Evolutionary conservation across 2,329 filamentous ascomycete species (phyloP), one percentile per base, ranked within the genome.

Genomic region (Furcasterigmium sp.): DNA sequence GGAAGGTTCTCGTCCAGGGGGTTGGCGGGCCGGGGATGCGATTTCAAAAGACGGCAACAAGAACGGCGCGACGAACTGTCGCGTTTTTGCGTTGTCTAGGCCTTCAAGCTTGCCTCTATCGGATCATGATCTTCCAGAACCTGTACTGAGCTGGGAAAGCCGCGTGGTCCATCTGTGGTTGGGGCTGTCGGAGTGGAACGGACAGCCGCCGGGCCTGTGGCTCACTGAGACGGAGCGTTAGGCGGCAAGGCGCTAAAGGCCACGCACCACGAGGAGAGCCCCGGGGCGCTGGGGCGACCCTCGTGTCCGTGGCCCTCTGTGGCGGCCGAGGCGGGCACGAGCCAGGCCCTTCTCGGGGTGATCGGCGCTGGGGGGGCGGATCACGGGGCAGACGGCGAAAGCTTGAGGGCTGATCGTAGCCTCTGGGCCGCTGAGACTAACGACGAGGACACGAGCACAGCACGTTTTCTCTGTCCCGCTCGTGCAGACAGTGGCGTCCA

Each of bases 381-480:
- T 35, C 32, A 17, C 14, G 29, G 32, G 32, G 15, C 32, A 35
- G n/a, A 17, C n/a, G 32, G 32, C 32, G 32, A 35, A 35, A 35
- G 32, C 32, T 35, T 35, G 32, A 35, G 32, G 32, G 32, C 32
- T 11, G 32, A 18, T 35, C n/a, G 32, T 35, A n/a, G 32, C 15
- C 8, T 18, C 32, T 35, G 9, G n/a, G 32, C n/a, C 32, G 32
- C 32, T 35, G 9, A 17, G 32, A 35, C 32, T 17, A 35, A 17
- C n/a, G 32, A 17, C 7, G n/a, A 17, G 32, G 32, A 35, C 32
- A 35, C 32, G 32, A 35, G 32, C 15, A 15, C 32, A 35, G 32
- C 32, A 35, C 32, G 32, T 35, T 35, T n/a, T 35, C 32, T 35
- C 32, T 35, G 32, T 35, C 32, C 32, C 32, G 32, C 32, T 35